Percentiles rank a stretch among this genome's conserved stretches.
phyloP scores from a whole-genome alignment of 2,329 filamentous ascomycete species.

The Bipolaris victoriae region DNA sequence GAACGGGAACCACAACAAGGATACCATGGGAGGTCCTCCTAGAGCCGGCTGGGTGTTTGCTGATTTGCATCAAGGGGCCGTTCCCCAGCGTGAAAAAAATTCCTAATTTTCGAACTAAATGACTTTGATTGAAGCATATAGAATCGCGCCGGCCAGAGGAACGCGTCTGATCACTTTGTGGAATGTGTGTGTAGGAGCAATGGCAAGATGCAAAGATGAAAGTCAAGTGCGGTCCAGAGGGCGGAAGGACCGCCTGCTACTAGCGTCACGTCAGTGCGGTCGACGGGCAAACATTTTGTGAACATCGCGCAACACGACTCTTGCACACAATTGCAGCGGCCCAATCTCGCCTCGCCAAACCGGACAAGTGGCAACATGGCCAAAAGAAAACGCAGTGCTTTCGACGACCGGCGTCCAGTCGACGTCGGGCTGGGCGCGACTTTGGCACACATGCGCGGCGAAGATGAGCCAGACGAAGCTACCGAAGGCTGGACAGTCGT shows the following conservation, averaged over 20 bases:
- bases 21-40: too few relatives aligned
- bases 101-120: too few relatives aligned
- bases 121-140: too few relatives aligned
- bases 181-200: too few relatives aligned
- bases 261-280: conserved; percentile 6
- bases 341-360: neutral
- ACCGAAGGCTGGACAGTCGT: conserved; percentile 41
- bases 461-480: conserved; percentile 19
- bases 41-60: too few relatives aligned
- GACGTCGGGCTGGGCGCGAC: conserved; percentile 41
- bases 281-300: neutral
- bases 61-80: too few relatives aligned
- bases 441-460: conserved; percentile 34
- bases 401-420: conserved; percentile 24
- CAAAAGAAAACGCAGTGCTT: conserved; percentile 39
- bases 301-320: neutral
- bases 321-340: neutral
- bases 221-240: neutral
- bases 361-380: conserved; percentile 30
- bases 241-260: neutral
- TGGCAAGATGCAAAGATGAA: too few relatives aligned
- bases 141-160: too few relatives aligned
- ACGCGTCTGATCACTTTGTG: too few relatives aligned
- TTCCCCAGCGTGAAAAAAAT: too few relatives aligned
- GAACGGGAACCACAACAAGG: too few relatives aligned